Evolutionary conservation across 495 filamentous ascomycete species (phyloP).

Genomic region (Xylona heveae): DNA sequence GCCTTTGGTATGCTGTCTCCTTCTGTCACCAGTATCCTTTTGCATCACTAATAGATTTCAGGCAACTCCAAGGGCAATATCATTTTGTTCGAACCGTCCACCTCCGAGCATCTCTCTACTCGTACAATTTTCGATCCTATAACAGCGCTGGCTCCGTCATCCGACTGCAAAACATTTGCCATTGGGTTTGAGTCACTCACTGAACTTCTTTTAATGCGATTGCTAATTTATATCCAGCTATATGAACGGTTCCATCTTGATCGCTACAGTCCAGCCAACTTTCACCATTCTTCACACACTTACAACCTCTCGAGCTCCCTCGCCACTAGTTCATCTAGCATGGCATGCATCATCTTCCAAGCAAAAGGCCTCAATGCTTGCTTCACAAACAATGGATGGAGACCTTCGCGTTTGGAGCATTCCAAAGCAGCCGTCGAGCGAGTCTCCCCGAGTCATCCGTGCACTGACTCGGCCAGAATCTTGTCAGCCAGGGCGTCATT

Average conservation of each 20-base stretch:
- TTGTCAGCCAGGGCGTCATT: constrained; percentile 59
- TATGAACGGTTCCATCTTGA: constrained; percentile 82
- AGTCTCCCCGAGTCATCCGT: constrained; percentile 65
- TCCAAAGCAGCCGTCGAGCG: constrained; percentile 56
- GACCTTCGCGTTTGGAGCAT: constrained; percentile 96
- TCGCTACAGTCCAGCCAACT: constrained; percentile 70
- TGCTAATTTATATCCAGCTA: constrained; percentile 33
- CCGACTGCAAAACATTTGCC: constrained; percentile 92
- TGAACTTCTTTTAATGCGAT: neutral
- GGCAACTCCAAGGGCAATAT: constrained; percentile 82
- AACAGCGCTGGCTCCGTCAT: constrained; percentile 68
- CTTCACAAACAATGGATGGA: constrained; percentile 75
- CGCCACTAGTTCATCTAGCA: constrained; percentile 70
- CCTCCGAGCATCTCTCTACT: constrained; percentile 81
- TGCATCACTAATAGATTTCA: constrained; percentile 19
- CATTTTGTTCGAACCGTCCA: constrained; percentile 82
- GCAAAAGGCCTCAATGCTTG: constrained; percentile 96
- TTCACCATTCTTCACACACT: constrained; percentile 93
- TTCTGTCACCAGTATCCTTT: no score
- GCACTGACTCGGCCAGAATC: constrained; percentile 61
- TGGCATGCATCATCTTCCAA: constrained; percentile 97
- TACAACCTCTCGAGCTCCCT: constrained; percentile 60
- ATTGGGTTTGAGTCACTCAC: constrained; percentile 73
- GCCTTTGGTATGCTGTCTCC: constrained; percentile 54
- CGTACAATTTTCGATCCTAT: constrained; percentile 88